Conservation (phyloP, 2,329 filamentous ascomycete genomes). For the Penicillium fuscoglaucum region DNA sequence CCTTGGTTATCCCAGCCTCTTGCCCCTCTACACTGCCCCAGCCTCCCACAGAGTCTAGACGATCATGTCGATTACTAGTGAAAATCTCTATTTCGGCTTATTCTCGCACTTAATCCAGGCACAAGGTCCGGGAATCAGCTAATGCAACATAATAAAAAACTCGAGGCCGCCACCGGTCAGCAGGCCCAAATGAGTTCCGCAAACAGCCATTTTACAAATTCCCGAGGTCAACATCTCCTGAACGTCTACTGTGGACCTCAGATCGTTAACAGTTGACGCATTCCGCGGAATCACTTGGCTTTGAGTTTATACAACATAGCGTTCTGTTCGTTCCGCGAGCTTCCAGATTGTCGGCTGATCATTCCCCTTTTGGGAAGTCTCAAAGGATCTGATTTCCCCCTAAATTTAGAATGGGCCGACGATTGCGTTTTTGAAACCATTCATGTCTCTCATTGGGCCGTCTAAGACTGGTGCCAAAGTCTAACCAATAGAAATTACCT, state of each 20-base stretch:
- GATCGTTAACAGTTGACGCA: not conserved
- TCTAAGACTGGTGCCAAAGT: not conserved
- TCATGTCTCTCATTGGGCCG: not conserved
- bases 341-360: not conserved
- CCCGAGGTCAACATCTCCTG: too few relatives aligned
- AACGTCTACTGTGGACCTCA: not conserved
- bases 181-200: not conserved
- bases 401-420: slow-evolving; percentile 4
- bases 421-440: not conserved
- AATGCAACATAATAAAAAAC: not conserved
- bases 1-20: not conserved
- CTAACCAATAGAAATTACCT: not conserved
- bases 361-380: not conserved
- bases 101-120: not conserved
- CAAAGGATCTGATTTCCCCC: not conserved
- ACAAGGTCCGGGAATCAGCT: not conserved
- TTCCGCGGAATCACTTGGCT: not conserved
- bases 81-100: slow-evolving; percentile 1
- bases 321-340: not conserved
- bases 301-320: not conserved
- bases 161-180: slow-evolving; percentile 1
- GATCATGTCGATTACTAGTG: not conserved
- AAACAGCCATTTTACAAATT: not conserved
- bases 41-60: not conserved
- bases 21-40: slow-evolving; percentile 3